Evolutionary conservation across 2,329 filamentous ascomycete genomes (phyloP).

Genomic region (Cadophora luteo-olivacea): DNA sequence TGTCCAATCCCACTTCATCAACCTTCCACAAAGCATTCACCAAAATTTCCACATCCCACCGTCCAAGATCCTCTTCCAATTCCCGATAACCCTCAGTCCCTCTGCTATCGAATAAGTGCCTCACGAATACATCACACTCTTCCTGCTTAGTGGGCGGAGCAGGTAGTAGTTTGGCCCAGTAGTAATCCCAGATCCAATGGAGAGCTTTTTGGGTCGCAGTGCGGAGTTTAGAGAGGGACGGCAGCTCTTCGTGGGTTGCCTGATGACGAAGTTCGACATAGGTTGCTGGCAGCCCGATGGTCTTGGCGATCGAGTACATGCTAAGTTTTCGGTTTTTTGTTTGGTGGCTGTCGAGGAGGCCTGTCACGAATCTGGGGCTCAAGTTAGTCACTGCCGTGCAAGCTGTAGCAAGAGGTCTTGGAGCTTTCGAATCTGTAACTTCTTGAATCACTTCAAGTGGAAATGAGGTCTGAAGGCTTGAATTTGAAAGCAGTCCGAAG

Average conservation of each 20-base stretch:
- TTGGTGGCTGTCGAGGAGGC: slow-evolving; percentile 76
- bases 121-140: slow-evolving; percentile 38
- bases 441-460: background rate
- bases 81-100: slow-evolving; percentile 36
- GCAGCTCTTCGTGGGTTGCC: slow-evolving; percentile 87
- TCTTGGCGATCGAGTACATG: slow-evolving; percentile 76
- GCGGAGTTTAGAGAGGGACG: slow-evolving; percentile 75
- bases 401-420: background rate
- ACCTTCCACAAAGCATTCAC: slow-evolving; percentile 36
- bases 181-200: slow-evolving; percentile 87
- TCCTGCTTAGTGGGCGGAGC: slow-evolving; percentile 22
- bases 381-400: slow-evolving; percentile 16
- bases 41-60: slow-evolving; percentile 35
- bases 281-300: slow-evolving; percentile 72
- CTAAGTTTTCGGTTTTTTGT: slow-evolving; percentile 70
- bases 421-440: too few species aligned
- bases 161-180: slow-evolving; percentile 67
- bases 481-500: background rate
- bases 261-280: slow-evolving; percentile 92
- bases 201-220: slow-evolving; percentile 73
- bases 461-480: background rate
- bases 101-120: slow-evolving; percentile 30
- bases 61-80: slow-evolving; percentile 26
- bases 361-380: slow-evolving; percentile 73
- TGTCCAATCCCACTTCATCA: slow-evolving; percentile 21